Evolutionary conservation across 768 basidiomycete genomes (phyloP), one percentile per base, ranked within the genome.

Genomic region (Ramaria sp.): DNA sequence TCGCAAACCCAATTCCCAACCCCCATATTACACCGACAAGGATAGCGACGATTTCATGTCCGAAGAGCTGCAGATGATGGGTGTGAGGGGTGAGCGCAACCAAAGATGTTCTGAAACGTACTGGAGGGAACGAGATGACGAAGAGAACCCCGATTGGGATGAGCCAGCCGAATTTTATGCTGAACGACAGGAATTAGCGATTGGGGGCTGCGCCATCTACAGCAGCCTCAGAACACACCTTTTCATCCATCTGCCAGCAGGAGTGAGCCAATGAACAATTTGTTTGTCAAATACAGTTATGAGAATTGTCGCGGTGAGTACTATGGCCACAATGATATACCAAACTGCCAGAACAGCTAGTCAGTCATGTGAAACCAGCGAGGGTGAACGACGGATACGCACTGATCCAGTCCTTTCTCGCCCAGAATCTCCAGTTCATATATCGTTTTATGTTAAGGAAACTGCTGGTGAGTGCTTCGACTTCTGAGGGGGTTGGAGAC

Each of bases 21-120:
- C 89, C 91, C 89, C 90, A 96, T 2, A 95, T 88, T 32, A 95
- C 66, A 16, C 93, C 93, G 61, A 89, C 91, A 6, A 95, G 72
- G 34, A 94, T 77, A 22, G 88, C 88, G 38, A 95, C 74, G 54
- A 95, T 87, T 73, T 95, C 93, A 58, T 95, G 92, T 5, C 93
- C 93, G 62, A 93, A 93, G 16, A 95, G 78, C 78, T 88, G 47
- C n/a, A 3, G 54, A 43, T 60, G 45, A 42, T 10, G 15, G 18
- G 37, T 8, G 9, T 48, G 36, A 15, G 13, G 44, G 6, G 22
- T 42, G 5, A 27, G 57, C n/a, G n/a, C n/a, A n/a, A n/a, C 3
- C 25, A 13, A 55, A 27, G 41, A 47, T 32, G n/a, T 5, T 16
- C 28, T 53, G 24, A 28, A 36, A 67, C 74, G 52, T 60, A 85